These are phyloP conservation scores for Urtica urens DNA, from an alignment of 306 rosid genomes.

Conservation along the genomic window DNA sequence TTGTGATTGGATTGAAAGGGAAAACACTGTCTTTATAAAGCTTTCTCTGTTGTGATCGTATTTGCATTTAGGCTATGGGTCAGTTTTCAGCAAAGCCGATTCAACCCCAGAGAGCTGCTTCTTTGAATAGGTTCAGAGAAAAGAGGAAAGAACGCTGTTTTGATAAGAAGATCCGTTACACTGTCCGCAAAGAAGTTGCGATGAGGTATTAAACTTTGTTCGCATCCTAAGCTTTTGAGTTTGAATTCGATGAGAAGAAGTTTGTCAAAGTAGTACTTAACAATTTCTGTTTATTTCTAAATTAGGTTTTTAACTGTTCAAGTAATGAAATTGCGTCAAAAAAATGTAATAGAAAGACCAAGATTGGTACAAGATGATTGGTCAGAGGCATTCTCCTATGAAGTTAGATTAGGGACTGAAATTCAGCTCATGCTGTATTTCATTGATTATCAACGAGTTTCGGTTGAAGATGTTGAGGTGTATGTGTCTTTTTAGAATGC, in stretches of 20 bases:
- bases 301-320: too few relatives aligned
- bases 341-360: too few relatives aligned
- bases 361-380: too few relatives aligned
- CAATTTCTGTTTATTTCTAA: too few relatives aligned
- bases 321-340: too few relatives aligned
- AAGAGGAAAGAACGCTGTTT: constrained; percentile 49
- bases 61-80: constrained; percentile 20
- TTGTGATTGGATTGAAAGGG: background rate
- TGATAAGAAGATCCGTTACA: constrained; percentile 45
- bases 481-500: constrained; percentile 37
- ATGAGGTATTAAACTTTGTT: constrained; percentile 23
- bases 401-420: too few relatives aligned
- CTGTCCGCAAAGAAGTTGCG: constrained; percentile 48
- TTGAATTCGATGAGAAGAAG: background rate
- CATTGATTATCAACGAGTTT: too few relatives aligned
- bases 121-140: constrained; percentile 41
- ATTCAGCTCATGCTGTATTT: too few relatives aligned
- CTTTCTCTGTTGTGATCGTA: background rate
- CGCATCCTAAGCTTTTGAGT: background rate
- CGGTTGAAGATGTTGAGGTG: background rate
- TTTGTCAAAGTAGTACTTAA: too few relatives aligned
- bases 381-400: too few relatives aligned
- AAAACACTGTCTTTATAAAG: background rate
- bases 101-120: constrained; percentile 48
- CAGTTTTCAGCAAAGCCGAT: constrained; percentile 28